phyloP scores from a whole-genome alignment of 768 basidiomycete species.

The Kwoniella sp. region DNA sequence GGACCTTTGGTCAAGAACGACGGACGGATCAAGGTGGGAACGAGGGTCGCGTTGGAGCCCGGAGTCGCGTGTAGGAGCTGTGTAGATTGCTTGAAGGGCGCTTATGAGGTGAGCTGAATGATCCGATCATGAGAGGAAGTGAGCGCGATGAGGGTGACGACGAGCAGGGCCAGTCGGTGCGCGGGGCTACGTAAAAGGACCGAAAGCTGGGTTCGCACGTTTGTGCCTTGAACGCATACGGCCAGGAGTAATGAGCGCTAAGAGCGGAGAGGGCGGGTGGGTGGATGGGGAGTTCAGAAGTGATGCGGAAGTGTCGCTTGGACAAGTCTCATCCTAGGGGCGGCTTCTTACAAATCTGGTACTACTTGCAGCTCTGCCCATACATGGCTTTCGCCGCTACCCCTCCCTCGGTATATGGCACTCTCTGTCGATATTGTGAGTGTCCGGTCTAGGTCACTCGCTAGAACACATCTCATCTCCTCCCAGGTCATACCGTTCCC shows the following conservation, averaged over 20 bases:
- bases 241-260: no score
- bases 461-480: no score
- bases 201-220: no score
- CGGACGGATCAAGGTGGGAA: constrained; percentile 67
- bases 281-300: background rate
- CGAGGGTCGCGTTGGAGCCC: constrained; percentile 89
- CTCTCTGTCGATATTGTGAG: constrained; percentile 72
- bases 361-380: constrained; percentile 74
- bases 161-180: background rate
- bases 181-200: background rate
- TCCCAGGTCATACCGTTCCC: no score
- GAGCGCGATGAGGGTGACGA: background rate
- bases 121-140: background rate
- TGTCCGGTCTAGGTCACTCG: background rate
- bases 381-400: constrained; percentile 90
- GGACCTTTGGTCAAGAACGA: constrained; percentile 48
- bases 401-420: constrained; percentile 82
- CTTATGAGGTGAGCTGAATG: constrained; percentile 68
- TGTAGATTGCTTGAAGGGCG: constrained; percentile 76
- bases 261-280: no score
- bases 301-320: background rate
- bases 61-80: constrained; percentile 80
- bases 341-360: no score
- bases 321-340: no score
- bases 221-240: no score